Evolutionary conservation across 1,284 basidiomycete species (phyloP), one percentile per base, ranked within the genome.

Genomic region (Spongiforma sp.): DNA sequence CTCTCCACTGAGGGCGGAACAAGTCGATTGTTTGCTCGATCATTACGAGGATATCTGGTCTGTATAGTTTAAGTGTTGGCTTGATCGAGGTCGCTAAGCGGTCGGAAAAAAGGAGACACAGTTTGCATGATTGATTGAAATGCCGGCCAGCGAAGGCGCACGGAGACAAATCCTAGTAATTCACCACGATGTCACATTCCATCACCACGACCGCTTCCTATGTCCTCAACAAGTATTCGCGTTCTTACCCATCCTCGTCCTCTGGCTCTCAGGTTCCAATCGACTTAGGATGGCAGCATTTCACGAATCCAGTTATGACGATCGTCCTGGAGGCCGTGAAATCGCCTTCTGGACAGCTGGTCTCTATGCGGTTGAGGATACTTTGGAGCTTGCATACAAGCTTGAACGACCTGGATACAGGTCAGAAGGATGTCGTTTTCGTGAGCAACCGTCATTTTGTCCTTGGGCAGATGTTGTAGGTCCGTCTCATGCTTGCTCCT

Each of bases 281-380:
- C 15, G 75, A 77, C 55, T 70, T 80, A 17, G 89, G 91, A 73
- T 93, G 91, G 91, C 89, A 92, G 69, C 91, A 93, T 72, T 93
- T 89, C 70, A 83, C 83, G 34, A 90, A 91, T 68, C 90, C 91
- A 1, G 75, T 82, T 55, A 84, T 93, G 64, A 83, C 79, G 43
- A 82, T 92, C 36, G 76, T 84, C 39, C 78, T 93, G n/a, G 89
- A 93, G 71, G 79, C 82, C 36, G 86, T 81, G 68, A 88, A 83
- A 72, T 75, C 82, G 12, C 73, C 77, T 7, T 77, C 73, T 10
- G 82, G 81, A 21, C 80, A 82, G 52, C 79, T 89, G 4, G 83
- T 87, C 65, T 89, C 88, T 53, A 84, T 89, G 64, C 80, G 86
- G 54, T 74, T 92, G 59, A 83, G 85, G 33, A 85, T 93, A 46